Evolutionary conservation across 106 monocot species (phyloP).

Genomic region (Acanthochlamys bracteata): DNA sequence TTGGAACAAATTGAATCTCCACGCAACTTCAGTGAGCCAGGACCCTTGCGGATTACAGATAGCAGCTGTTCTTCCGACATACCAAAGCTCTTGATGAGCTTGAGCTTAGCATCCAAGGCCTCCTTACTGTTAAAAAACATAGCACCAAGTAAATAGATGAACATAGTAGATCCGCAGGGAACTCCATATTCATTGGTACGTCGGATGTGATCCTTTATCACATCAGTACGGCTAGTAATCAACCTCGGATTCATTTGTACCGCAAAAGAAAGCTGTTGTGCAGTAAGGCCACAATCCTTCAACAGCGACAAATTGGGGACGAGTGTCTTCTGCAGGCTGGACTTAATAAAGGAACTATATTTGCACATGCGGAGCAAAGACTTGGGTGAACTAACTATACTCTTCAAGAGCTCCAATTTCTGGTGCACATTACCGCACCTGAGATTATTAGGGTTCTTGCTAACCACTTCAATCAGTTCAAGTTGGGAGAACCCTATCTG

Average conservation of each 20-base stretch:
- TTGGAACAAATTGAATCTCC: conserved; percentile 13
- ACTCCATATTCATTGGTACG: conserved; percentile 12
- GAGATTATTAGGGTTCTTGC: conserved; percentile 5
- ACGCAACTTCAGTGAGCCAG: neutral
- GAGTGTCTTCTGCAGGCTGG: neutral
- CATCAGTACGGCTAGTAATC: neutral
- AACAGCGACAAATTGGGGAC: too few relatives aligned
- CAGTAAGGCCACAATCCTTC: conserved; percentile 9
- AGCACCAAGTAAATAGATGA: conserved; percentile 8
- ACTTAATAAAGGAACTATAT: conserved; percentile 4
- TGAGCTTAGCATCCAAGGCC: conserved; percentile 12
- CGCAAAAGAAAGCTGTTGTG: neutral
- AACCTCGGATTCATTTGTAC: neutral
- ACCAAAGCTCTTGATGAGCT: conserved; percentile 14
- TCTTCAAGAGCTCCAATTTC: conserved; percentile 5
- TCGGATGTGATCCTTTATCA: conserved; percentile 9
- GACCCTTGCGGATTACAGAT: conserved; percentile 12
- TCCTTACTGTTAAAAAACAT: neutral
- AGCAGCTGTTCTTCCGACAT: conserved; percentile 20
- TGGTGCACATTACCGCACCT: neutral
- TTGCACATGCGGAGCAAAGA: conserved; percentile 1
- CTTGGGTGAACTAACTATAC: conserved; percentile 1
- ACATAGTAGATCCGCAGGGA: neutral
- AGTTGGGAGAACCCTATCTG: conserved; percentile 17
- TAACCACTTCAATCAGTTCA: conserved; percentile 8